A percentile compares a stretch with the other conserved stretches of the same genome.
These are phyloP conservation scores for Ascocoryne sarcoides DNA, from an alignment of 2,329 filamentous ascomycete genomes.

Conservation along the genomic window DNA sequence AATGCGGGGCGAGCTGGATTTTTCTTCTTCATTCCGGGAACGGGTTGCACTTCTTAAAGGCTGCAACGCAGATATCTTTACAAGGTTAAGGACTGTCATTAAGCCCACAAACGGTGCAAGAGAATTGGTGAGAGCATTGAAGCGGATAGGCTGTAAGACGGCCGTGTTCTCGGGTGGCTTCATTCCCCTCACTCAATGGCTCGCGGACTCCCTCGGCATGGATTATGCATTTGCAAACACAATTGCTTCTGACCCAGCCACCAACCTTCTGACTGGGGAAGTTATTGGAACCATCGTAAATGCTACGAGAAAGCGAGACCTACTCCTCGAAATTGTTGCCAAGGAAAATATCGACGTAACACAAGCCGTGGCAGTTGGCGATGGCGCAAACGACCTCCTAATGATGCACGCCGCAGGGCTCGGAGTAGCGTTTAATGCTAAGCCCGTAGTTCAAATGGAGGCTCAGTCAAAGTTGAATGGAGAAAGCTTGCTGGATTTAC, in stretches of 20 bases:
- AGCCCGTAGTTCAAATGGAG: slow-evolving; percentile 71
- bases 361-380: slow-evolving; percentile 67
- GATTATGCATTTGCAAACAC: slow-evolving; percentile 88
- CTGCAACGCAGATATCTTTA: slow-evolving; percentile 69
- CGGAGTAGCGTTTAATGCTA: slow-evolving; percentile 77
- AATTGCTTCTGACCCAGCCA: slow-evolving; percentile 53
- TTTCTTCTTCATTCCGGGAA: slow-evolving; percentile 72
- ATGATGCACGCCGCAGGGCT: slow-evolving; percentile 72
- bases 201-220: slow-evolving; percentile 70
- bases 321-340: slow-evolving; percentile 61
- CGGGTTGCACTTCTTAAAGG: slow-evolving; percentile 75
- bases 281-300: slow-evolving; percentile 66
- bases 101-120: slow-evolving; percentile 75
- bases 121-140: slow-evolving; percentile 65
- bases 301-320: slow-evolving; percentile 62
- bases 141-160: slow-evolving; percentile 72
- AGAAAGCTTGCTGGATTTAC: slow-evolving; percentile 58
- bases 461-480: slow-evolving; percentile 66
- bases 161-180: slow-evolving; percentile 92
- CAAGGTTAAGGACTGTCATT: slow-evolving; percentile 64
- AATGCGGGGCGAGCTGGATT: slow-evolving; percentile 95
- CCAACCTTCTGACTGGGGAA: slow-evolving; percentile 57
- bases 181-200: slow-evolving; percentile 78
- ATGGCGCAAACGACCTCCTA: slow-evolving; percentile 73
- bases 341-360: slow-evolving; percentile 57